Conservation (phyloP, 1,284 basidiomycete species). For the Ganoderma meredithae region DNA sequence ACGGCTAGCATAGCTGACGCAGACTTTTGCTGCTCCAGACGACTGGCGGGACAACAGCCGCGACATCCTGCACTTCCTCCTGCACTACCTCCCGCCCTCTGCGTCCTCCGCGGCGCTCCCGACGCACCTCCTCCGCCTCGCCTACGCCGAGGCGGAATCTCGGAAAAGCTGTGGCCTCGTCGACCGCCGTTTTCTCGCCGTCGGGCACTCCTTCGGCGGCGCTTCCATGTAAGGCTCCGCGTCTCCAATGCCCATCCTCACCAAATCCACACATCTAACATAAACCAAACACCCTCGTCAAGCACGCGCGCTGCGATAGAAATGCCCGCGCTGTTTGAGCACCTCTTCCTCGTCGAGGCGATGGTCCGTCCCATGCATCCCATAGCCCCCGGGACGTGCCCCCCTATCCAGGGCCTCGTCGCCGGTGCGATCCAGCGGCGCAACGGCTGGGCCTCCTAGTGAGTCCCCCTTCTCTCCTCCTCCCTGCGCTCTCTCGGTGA, state of each 20-base stretch:
- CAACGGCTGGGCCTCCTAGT: slow-evolving; percentile 70
- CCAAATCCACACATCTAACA: neutral
- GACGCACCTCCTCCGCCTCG: slow-evolving; percentile 55
- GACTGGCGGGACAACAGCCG: slow-evolving; percentile 60
- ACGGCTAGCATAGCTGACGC: neutral
- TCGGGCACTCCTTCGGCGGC: slow-evolving; percentile 88
- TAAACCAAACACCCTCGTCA: neutral
- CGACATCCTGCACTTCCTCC: slow-evolving; percentile 58
- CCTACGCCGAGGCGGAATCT: slow-evolving; percentile 47
- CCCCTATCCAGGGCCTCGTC: slow-evolving; percentile 37
- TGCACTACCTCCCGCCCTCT: slow-evolving; percentile 48
- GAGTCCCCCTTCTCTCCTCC: slow-evolving; percentile 1
- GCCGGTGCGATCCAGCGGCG: slow-evolving; percentile 68
- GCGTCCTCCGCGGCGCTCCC: slow-evolving; percentile 46
- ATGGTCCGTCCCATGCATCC: slow-evolving; percentile 56
- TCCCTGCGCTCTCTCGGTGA: slow-evolving; percentile 13
- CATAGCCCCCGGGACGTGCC: slow-evolving; percentile 20
- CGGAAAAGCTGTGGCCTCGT: slow-evolving; percentile 55
- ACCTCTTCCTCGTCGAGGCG: slow-evolving; percentile 84
- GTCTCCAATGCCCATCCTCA: neutral
- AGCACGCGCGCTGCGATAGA: slow-evolving; percentile 68
- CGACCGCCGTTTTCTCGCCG: slow-evolving; percentile 60
- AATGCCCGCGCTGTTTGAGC: slow-evolving; percentile 74
- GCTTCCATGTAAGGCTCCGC: slow-evolving; percentile 63
- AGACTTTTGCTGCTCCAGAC: slow-evolving; percentile 38